Evolutionary conservation across 202 grass and related monocot species (phyloP).

Genomic region (Alloteropsis angusta): DNA sequence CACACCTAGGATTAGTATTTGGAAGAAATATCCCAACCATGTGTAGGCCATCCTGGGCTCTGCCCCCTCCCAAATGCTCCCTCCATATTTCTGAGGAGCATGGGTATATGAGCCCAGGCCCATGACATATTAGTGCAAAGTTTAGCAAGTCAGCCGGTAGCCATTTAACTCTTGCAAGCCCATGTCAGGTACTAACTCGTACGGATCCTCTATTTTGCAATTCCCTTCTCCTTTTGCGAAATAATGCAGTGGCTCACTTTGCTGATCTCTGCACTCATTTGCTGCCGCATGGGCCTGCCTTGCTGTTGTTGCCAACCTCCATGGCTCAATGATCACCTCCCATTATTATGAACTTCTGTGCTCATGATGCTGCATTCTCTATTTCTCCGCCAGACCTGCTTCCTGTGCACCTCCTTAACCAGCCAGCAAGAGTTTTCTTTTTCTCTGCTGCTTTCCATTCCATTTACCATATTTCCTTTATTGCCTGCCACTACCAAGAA

Average conservation of each 20-base stretch:
- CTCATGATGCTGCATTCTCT: background rate
- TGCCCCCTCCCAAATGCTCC: too few relatives aligned
- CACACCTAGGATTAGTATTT: background rate
- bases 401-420: background rate
- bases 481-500: background rate
- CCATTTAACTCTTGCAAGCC: background rate
- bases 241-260: background rate
- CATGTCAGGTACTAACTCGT: background rate
- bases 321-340: background rate
- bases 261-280: background rate
- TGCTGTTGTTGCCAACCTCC: background rate
- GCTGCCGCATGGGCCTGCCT: background rate
- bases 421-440: too few relatives aligned
- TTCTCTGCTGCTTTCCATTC: background rate
- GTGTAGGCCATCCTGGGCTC: background rate
- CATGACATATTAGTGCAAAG: too few relatives aligned
- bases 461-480: background rate
- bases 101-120: too few relatives aligned
- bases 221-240: background rate
- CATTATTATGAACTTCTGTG: background rate
- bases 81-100: too few relatives aligned
- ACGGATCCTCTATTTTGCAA: background rate
- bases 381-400: background rate
- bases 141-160: background rate
- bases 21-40: background rate